phyloP scores from a whole-genome alignment of 192 early-diverging fungal genomes.

The Geosiphon pyriformis region DNA sequence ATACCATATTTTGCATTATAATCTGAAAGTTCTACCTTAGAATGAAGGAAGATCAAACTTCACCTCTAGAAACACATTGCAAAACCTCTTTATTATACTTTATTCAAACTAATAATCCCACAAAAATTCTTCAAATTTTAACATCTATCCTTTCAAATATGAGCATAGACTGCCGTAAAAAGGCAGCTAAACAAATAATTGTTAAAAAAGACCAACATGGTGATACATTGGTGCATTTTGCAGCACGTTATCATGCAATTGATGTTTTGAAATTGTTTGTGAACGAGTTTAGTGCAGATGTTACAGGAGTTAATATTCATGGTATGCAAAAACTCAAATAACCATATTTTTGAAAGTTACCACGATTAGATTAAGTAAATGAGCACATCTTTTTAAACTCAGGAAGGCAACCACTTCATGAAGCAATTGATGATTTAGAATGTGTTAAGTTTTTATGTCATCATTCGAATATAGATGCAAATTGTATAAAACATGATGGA shows the following conservation, averaged over 20 bases:
- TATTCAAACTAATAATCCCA: no score
- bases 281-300: slow-evolving; percentile 22
- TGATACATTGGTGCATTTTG: slow-evolving; percentile 41
- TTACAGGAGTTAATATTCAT: slow-evolving; percentile 32
- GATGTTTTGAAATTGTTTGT: slow-evolving; percentile 18
- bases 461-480: slow-evolving; percentile 30
- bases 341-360: no score
- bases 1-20: no score
- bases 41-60: no score
- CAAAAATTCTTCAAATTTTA: no score
- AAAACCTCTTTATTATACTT: no score
- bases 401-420: slow-evolving; percentile 39
- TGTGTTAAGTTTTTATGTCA: slow-evolving; percentile 28
- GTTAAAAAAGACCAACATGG: slow-evolving; percentile 24
- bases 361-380: no score
- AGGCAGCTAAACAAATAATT: no score
- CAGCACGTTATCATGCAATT: slow-evolving; percentile 30
- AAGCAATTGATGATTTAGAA: slow-evolving; percentile 31
- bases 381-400: not conserved
- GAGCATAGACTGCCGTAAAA: no score
- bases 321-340: slow-evolving; percentile 27
- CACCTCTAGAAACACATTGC: no score
- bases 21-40: no score
- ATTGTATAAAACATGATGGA: slow-evolving; percentile 41
- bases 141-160: no score